Percentiles rank a stretch among this genome's conserved stretches.
Evolutionary conservation across 2,329 filamentous ascomycete species (phyloP).

Genomic region (Neopestalotiopsis sp.): DNA sequence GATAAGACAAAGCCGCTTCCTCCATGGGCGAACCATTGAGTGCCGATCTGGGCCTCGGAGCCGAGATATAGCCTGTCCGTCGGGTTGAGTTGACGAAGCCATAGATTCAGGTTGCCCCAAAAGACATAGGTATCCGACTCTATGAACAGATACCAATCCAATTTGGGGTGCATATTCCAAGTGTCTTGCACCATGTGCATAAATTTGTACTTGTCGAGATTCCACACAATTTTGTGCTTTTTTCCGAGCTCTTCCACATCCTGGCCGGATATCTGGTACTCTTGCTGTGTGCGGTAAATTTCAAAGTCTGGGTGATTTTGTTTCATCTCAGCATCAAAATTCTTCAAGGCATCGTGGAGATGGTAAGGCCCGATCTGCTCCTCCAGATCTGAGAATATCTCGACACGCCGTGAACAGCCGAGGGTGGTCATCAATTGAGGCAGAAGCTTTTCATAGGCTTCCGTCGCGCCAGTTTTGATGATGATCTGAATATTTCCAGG

Average conservation of each 20-base stretch:
- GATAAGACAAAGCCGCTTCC: slow-evolving; percentile 8
- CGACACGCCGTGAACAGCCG: background rate
- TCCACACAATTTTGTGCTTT: slow-evolving; percentile 13
- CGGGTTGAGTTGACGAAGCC: background rate
- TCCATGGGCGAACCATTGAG: slow-evolving; percentile 9
- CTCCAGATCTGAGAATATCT: slow-evolving; percentile 9
- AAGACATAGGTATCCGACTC: slow-evolving; percentile 10
- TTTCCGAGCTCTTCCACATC: background rate
- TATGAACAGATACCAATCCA: slow-evolving; percentile 11
- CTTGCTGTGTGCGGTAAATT: background rate
- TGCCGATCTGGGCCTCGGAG: background rate
- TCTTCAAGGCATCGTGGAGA: slow-evolving; percentile 7
- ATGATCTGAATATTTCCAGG: slow-evolving; percentile 1
- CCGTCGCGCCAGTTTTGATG: slow-evolving; percentile 10
- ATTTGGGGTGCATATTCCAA: background rate
- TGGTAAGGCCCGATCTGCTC: slow-evolving; percentile 2
- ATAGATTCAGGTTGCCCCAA: background rate
- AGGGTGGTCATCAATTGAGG: slow-evolving; percentile 6
- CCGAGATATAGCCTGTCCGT: background rate
- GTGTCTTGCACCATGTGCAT: slow-evolving; percentile 12
- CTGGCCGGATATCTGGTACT: slow-evolving; percentile 5
- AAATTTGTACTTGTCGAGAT: slow-evolving; percentile 11
- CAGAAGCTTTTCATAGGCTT: slow-evolving; percentile 11
- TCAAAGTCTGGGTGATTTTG: slow-evolving; percentile 7
- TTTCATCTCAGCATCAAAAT: slow-evolving; percentile 8